Conservation (phyloP, 2,329 filamentous ascomycete genomes). For the Tetracladium maxilliforme region DNA sequence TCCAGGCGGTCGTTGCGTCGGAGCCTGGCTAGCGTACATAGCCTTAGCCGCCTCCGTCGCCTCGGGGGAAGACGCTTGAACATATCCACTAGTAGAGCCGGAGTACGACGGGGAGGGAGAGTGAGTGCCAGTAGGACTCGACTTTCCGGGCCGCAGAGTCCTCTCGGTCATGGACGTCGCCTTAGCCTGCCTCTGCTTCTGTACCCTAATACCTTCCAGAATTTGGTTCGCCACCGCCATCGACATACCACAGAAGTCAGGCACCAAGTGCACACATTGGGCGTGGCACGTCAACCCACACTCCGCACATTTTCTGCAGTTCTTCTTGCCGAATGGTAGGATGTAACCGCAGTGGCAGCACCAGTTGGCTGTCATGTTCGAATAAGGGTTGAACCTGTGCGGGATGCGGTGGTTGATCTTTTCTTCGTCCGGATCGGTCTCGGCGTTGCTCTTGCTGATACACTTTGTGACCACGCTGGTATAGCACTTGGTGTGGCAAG, state of each 20-base stretch:
- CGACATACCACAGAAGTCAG: constrained; percentile 98
- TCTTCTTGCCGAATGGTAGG: constrained; percentile 86
- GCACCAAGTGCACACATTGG: constrained; percentile 84
- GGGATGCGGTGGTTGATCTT: constrained; percentile 99
- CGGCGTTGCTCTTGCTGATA: constrained; percentile 98
- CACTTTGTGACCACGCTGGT: constrained; percentile 95
- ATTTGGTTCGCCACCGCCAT: constrained; percentile 97
- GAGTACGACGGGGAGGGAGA: neutral
- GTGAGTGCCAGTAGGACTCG: constrained; percentile 22
- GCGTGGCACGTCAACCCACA: constrained; percentile 85
- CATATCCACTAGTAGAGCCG: too few relatives aligned
- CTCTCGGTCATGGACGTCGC: constrained; percentile 44
- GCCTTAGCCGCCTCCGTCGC: constrained; percentile 49
- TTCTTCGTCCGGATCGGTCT: constrained; percentile 95
- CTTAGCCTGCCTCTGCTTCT: constrained; percentile 53
- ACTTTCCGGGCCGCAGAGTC: constrained; percentile 46
- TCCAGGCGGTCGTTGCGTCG: constrained; percentile 31
- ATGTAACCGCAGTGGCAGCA: constrained; percentile 98
- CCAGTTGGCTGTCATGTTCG: constrained; percentile 97
- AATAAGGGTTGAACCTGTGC: constrained; percentile 91
- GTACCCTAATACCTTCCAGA: constrained; percentile 67
- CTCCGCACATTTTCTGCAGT: constrained; percentile 86
- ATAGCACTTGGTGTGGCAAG: constrained; percentile 97
- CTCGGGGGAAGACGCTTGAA: constrained; percentile 33
- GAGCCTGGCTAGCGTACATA: constrained; percentile 38